Evolutionary conservation across 257 asterid species (phyloP), one percentile per base, ranked within the genome.

Genomic region (Nemophila menziesii): DNA sequence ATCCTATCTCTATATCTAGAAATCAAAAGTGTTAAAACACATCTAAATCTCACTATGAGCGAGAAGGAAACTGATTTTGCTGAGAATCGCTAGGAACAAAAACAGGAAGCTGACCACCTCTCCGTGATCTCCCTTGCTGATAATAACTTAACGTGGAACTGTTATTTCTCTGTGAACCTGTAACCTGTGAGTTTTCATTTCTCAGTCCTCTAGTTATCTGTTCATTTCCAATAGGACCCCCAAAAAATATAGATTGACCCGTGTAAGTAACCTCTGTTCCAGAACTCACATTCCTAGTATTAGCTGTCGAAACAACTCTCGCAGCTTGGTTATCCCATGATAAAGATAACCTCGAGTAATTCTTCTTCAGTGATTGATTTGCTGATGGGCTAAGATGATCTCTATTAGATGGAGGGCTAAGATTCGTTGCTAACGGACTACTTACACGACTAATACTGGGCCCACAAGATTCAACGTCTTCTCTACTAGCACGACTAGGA

Each of bases 31-130:
- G 48, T 40, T 51, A n/a, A 55, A 18, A 47, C 50, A n/a, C n/a
- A n/a, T n/a, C n/a, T n/a, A n/a, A n/a, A 48, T 26, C 45, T 62
- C 37, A 55, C 26, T 59, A 71, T 49, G 51, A 57, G 49, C 78
- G 33, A 16, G 89, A 69, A 22, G 89, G 56, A 49, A 69, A 71
- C 39, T 75, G 82, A 44, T 72, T 74, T 55, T 71, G 83, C 73
- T 71, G 86, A 55, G 82, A 67, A 54, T 86, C 96, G 48, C 93
- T 81, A 0, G 93, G 96, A 27, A 86, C 93, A 58, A 81, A 86
- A 8, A 86, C 93, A 20, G 96, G 96, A 44, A 86, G 92, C 71
- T 86, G 96, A 21, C 93, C 93, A 20, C 89, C 96, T 29, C 92
- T 72, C 75, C 76, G 92, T 26, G 83, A 55, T 62, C 93, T 67